Evolutionary conservation across 176 grass and related monocot species (phyloP).

Genomic region (Avena eriantha): DNA sequence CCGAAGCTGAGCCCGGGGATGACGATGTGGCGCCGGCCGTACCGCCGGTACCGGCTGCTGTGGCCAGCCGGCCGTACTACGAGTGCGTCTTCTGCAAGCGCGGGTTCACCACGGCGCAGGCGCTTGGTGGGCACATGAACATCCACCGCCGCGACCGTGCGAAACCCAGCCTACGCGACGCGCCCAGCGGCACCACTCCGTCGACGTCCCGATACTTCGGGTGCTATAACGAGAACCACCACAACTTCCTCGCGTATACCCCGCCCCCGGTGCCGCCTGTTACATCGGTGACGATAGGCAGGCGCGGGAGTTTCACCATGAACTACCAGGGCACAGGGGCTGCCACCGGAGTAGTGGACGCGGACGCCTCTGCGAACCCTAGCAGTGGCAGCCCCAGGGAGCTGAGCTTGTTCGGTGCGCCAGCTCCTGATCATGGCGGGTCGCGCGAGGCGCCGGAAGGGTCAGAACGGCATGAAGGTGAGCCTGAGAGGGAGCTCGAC

Average conservation of each 20-base stretch:
- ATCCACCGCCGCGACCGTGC: slow-evolving; percentile 66
- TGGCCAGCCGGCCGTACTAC: slow-evolving; percentile 49
- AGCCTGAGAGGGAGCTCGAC: slow-evolving; percentile 60
- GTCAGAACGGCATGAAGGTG: slow-evolving; percentile 23
- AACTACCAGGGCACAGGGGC: neutral
- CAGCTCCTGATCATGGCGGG: slow-evolving; percentile 2
- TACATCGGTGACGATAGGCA: neutral
- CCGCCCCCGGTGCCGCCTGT: neutral
- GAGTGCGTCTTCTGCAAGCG: slow-evolving; percentile 76
- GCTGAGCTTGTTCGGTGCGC: slow-evolving; percentile 47
- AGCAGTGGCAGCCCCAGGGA: slow-evolving; percentile 40
- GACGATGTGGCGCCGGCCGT: neutral
- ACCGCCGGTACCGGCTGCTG: neutral
- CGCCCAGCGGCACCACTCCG: neutral
- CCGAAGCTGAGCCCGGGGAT: neutral
- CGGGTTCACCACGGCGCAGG: slow-evolving; percentile 75
- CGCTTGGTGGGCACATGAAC: slow-evolving; percentile 77
- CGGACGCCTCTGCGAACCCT: slow-evolving; percentile 25
- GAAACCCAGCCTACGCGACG: slow-evolving; percentile 9
- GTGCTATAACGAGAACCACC: slow-evolving; percentile 34
- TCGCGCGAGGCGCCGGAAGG: neutral
- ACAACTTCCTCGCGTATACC: neutral
- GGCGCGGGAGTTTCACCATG: slow-evolving; percentile 39
- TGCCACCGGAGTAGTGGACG: neutral
- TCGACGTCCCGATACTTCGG: slow-evolving; percentile 24